Evolutionary conservation across 805 yeast species (phyloP), one percentile per base, ranked within the genome.

Genomic region (Wickerhamomyces alni): DNA sequence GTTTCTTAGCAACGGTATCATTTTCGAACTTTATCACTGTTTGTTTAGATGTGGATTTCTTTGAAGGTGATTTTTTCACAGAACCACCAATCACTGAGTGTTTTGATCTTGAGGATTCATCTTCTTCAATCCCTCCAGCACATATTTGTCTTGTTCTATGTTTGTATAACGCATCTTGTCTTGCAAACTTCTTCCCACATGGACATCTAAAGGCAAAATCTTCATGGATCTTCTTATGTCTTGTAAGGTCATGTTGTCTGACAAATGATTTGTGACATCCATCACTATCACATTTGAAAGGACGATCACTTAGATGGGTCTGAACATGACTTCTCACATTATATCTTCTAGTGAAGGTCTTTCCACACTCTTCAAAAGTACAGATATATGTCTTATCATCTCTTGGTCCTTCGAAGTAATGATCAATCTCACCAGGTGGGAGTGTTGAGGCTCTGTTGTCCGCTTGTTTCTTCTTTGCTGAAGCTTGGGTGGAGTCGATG

Each of bases 261-360:
- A 93, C 99, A 66, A 93, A 93, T 29, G 86, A 75, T 50, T 89
- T 86, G 4, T 76, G 73, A 61, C 99, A 93, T 32, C 70, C 69
- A 3, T 67, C 67, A 33, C 45, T 49, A 30, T 67, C 70, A 64
- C 99, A 93, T 0, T 72, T 66, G 62, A 87, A 91, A 1, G 99
- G 99, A 46, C 97, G 69, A 59, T 94, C 99, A 58, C 91, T 81
- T 36, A 93, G 64, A 67, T 93, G 99, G 1, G 99, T 93, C 59
- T 93, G 99, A 41, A 93, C 89, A 60, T 93, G 99, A 0, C 96
- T 87, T 45, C 98, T 69, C 11, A 87, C 87, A 54, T 93, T 93
- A 62, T 94, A 94, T 35, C 96, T 71, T 55, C 99, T 72, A 8
- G 88, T 79, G 62, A 93, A 91, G 39, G 73, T 66, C 62, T 93